phyloP scores from a whole-genome alignment of 176 grass and related monocot species.

The Bothriochloa decipiens region DNA sequence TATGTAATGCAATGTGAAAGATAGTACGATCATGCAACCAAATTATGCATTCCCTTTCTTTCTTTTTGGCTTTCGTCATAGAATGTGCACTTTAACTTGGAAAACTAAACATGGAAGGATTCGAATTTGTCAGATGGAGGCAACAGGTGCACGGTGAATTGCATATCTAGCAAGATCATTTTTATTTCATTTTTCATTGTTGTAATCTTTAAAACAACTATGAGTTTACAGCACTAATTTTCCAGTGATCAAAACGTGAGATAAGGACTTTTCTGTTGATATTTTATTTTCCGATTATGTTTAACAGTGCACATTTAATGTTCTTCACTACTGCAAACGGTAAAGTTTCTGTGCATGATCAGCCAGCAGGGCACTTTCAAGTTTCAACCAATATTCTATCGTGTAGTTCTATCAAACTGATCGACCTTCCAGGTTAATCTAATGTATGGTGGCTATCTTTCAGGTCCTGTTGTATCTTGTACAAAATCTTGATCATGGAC shows the following conservation, averaged over 20 bases:
- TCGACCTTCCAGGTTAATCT: slow-evolving; percentile 22
- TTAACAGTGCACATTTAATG: neutral
- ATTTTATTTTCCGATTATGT: neutral
- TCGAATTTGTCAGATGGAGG: neutral
- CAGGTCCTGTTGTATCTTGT: slow-evolving; percentile 48
- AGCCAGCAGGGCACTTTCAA: neutral
- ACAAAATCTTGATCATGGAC: slow-evolving; percentile 44
- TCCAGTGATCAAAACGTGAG: neutral
- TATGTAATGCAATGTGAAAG: too few relatives aligned
- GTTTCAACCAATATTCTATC: neutral
- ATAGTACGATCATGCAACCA: too few relatives aligned
- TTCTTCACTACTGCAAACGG: slow-evolving; percentile 1
- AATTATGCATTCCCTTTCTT: too few relatives aligned
- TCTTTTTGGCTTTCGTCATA: too few relatives aligned
- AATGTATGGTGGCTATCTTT: slow-evolving; percentile 34
- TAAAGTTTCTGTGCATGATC: neutral
- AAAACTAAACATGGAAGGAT: neutral
- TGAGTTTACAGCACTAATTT: neutral
- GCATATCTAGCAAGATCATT: neutral
- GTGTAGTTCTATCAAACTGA: neutral
- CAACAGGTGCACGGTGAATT: neutral
- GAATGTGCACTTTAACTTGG: too few relatives aligned
- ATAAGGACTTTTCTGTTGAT: neutral
- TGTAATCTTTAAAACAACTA: neutral
- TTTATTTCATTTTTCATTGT: neutral